Evolutionary conservation across 2,329 filamentous ascomycete species (phyloP).

Genomic region (Alternaria atra): DNA sequence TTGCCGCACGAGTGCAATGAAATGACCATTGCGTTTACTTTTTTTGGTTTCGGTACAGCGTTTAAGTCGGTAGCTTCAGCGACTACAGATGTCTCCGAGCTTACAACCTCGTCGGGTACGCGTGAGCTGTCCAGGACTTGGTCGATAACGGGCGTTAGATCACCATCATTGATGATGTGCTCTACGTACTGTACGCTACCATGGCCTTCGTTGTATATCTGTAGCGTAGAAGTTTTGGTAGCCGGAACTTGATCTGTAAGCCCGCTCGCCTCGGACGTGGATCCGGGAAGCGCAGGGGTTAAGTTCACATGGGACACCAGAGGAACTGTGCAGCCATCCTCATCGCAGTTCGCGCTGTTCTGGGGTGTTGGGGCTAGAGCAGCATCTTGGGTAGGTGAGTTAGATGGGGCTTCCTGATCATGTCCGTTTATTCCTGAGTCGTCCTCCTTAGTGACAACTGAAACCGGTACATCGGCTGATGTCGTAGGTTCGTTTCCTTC

Average conservation of each 20-base stretch:
- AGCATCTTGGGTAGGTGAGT: not conserved
- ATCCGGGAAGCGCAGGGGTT: not conserved
- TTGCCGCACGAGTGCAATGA: slow-evolving; percentile 98
- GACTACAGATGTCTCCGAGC: slow-evolving; percentile 28
- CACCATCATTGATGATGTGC: slow-evolving; percentile 75
- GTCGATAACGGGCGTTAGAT: slow-evolving; percentile 72
- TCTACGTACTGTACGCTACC: slow-evolving; percentile 81
- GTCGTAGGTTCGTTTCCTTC: slow-evolving; percentile 19
- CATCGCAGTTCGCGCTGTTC: slow-evolving; percentile 13
- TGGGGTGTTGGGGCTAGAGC: slow-evolving; percentile 11
- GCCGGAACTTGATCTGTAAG: slow-evolving; percentile 2
- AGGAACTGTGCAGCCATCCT: slow-evolving; percentile 12
- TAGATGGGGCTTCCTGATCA: not conserved
- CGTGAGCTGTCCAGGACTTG: slow-evolving; percentile 63
- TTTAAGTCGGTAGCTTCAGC: slow-evolving; percentile 37
- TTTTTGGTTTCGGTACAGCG: slow-evolving; percentile 38
- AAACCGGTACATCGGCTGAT: not conserved
- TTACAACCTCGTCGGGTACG: slow-evolving; percentile 36
- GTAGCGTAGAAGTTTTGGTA: slow-evolving; percentile 44
- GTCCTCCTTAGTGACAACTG: not conserved
- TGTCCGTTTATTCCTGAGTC: not conserved
- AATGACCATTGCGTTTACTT: slow-evolving; percentile 76
- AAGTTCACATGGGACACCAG: not conserved
- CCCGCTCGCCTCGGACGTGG: not conserved
- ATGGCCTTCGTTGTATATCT: slow-evolving; percentile 65